Conservation (phyloP, 306 rosid genomes). For the Quercus bicolor region DNA sequence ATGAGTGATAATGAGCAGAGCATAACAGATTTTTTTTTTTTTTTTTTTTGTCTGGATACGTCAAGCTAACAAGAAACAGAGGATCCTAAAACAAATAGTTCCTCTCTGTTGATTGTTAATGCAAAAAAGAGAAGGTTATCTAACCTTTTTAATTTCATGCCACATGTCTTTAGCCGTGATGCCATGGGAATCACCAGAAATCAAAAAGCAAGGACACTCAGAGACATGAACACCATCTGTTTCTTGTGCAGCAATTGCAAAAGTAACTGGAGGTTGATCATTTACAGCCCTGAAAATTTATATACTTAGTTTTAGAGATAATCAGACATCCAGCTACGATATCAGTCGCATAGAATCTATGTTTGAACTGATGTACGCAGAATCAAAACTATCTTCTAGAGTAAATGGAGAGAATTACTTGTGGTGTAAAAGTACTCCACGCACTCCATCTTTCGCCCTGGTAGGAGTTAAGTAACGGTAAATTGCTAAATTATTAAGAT, state of each 20-base stretch:
- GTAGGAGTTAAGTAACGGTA: neutral
- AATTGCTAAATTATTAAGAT: neutral
- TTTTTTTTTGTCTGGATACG: neutral
- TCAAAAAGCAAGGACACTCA: slow-evolving; percentile 78
- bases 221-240: slow-evolving; percentile 65
- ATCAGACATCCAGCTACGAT: neutral
- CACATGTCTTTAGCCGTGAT: slow-evolving; percentile 85
- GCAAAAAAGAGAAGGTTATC: neutral
- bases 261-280: slow-evolving; percentile 67
- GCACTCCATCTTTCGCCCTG: slow-evolving; percentile 77
- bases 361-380: slow-evolving; percentile 7
- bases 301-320: neutral
- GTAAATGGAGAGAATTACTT: slow-evolving; percentile 41
- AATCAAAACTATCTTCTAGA: neutral
- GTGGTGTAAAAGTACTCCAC: slow-evolving; percentile 80
- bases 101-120: neutral
- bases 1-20: neutral
- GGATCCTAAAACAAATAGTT: neutral
- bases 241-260: slow-evolving; percentile 86
- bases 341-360: neutral
- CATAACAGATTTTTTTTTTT: neutral
- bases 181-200: slow-evolving; percentile 65
- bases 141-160: slow-evolving; percentile 81
- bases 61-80: neutral
- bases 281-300: slow-evolving; percentile 54